Conservation (phyloP, 257 asterid species). For the Phtheirospermum japonicum region DNA sequence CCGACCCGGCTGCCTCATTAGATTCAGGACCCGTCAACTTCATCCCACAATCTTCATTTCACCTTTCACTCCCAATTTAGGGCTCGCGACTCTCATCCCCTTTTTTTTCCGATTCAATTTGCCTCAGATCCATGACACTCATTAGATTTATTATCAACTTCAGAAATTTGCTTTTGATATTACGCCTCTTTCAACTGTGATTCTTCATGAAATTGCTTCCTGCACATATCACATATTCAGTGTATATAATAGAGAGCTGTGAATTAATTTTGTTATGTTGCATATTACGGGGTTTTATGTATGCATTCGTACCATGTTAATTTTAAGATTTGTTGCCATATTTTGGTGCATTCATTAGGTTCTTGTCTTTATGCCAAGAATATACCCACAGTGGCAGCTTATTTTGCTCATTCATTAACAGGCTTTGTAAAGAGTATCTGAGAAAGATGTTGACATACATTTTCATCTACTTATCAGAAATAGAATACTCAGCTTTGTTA, state of each 20-base stretch:
- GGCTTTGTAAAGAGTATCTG: no score
- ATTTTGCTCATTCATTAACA: neutral
- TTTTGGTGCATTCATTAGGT: neutral
- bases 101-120: no score
- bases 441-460: no score
- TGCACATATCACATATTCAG: neutral
- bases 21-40: no score
- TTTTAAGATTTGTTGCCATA: neutral
- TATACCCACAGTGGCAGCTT: neutral
- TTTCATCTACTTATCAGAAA: no score
- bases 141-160: slow-evolving; percentile 1
- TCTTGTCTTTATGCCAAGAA: neutral
- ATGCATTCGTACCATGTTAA: neutral
- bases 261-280: neutral
- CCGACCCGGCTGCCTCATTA: no score
- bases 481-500: slow-evolving; percentile 11
- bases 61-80: no score
- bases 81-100: no score
- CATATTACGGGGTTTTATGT: neutral
- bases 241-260: neutral
- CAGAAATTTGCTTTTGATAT: slow-evolving; percentile 5
- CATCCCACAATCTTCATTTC: no score
- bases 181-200: no score
- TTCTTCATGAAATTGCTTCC: no score
- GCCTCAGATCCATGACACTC: no score